Evolutionary conservation across 2,329 filamentous ascomycete genomes (phyloP).

Genomic region (Penicillium sp.): DNA sequence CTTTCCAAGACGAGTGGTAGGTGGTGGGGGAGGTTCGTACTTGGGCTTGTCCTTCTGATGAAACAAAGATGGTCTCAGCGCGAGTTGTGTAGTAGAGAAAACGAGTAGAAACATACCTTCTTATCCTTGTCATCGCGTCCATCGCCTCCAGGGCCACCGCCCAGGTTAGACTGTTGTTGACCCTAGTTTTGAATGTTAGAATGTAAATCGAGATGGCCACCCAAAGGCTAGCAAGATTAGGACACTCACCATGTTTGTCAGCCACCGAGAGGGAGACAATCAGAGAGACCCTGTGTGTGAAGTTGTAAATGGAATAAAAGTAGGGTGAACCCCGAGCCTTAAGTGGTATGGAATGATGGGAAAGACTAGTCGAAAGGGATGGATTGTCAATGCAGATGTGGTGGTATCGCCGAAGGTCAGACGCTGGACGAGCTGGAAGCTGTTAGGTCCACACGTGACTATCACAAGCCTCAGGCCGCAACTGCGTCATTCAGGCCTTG

Average conservation of each 20-base stretch:
- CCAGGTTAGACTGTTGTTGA: conserved; percentile 75
- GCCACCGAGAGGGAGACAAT: conserved; percentile 20
- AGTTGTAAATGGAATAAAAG: background rate
- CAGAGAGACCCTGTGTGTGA: conserved; percentile 7
- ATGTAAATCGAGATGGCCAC: conserved; percentile 4
- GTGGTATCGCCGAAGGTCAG: conserved; percentile 18
- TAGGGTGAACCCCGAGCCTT: background rate
- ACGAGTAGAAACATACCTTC: conserved; percentile 60
- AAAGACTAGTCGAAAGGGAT: conserved; percentile 13
- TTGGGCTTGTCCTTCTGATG: conserved; percentile 97
- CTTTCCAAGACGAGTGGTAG: conserved; percentile 92
- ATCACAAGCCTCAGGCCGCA: conserved; percentile 10
- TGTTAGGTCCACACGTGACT: conserved; percentile 23
- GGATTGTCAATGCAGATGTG: conserved; percentile 16
- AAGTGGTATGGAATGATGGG: conserved; percentile 3
- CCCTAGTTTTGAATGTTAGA: conserved; percentile 38
- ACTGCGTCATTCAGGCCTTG: conserved; percentile 17
- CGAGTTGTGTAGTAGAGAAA: background rate
- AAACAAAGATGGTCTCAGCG: conserved; percentile 18
- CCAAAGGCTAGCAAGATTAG: conserved; percentile 9
- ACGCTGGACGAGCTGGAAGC: conserved; percentile 23
- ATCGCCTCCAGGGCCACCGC: conserved; percentile 67
- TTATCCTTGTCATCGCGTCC: conserved; percentile 86
- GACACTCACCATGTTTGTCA: conserved; percentile 37
- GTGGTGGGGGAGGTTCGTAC: conserved; percentile 97